Percentiles rank a stretch among this genome's conserved stretches.
phyloP scores from a whole-genome alignment of 2,329 filamentous ascomycete species.

The Trichoderma sp. region DNA sequence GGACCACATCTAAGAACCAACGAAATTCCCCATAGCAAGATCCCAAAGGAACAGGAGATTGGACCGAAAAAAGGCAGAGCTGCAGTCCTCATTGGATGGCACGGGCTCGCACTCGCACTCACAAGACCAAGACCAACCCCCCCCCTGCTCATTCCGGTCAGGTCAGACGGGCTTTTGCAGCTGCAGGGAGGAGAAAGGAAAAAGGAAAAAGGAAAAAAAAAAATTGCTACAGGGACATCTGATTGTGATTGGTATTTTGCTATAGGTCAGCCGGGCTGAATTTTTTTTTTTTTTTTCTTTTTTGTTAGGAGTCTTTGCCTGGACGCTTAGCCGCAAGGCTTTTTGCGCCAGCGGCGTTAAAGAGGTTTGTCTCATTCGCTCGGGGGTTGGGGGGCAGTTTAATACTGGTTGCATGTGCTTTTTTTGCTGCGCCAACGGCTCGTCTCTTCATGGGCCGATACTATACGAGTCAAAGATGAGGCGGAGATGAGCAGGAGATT shows the following conservation, averaged over 20 bases:
- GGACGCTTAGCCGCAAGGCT: too few relatives aligned
- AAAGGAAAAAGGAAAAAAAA: too few relatives aligned
- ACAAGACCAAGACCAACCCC: not conserved
- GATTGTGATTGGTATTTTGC: not conserved
- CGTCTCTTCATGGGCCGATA: too few relatives aligned
- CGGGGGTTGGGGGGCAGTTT: too few relatives aligned
- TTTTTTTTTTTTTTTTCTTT: too few relatives aligned
- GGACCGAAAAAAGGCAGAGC: not conserved
- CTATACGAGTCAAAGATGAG: too few relatives aligned
- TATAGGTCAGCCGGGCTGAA: not conserved
- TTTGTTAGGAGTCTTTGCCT: too few relatives aligned
- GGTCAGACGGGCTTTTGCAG: conserved; percentile 23
- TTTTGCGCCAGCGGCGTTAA: too few relatives aligned
- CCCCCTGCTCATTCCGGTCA: conserved; percentile 18
- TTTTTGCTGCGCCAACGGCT: too few relatives aligned
- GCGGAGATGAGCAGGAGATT: too few relatives aligned
- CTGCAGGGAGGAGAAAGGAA: conserved; percentile 14
- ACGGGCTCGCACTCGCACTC: not conserved
- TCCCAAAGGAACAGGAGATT: not conserved
- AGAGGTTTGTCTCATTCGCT: too few relatives aligned
- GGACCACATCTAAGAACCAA: not conserved
- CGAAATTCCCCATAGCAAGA: not conserved
- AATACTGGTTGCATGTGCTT: too few relatives aligned
- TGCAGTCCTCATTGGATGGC: conserved; percentile 7
- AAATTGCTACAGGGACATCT: not conserved